Evolutionary conservation across 805 yeast genomes (phyloP).

Genomic region (Lipomyces sp.): DNA sequence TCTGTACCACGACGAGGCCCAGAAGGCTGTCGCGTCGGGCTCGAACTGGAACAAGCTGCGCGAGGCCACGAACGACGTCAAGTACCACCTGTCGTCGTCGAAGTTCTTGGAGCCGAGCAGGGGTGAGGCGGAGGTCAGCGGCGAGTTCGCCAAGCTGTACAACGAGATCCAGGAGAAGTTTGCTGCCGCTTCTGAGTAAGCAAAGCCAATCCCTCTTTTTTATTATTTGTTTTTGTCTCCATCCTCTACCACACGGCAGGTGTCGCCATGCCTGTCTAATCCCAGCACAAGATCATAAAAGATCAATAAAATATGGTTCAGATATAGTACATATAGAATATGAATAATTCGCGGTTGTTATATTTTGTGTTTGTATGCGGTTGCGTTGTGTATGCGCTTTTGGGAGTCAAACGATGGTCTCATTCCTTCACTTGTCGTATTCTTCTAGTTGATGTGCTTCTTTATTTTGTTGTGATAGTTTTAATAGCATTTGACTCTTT

Average conservation of each 20-base stretch:
- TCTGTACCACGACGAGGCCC: conserved; percentile 93
- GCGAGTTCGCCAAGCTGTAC: conserved; percentile 73
- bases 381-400: too few species aligned
- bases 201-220: background rate
- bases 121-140: conserved; percentile 75
- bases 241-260: too few species aligned
- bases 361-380: too few species aligned
- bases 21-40: conserved; percentile 90
- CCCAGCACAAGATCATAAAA: too few species aligned
- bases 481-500: background rate
- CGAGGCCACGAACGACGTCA: conserved; percentile 85
- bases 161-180: conserved; percentile 80
- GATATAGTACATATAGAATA: too few species aligned
- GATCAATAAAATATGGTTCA: too few species aligned
- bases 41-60: conserved; percentile 90
- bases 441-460: too few species aligned
- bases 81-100: conserved; percentile 89
- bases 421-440: too few species aligned
- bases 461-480: conserved; percentile 4
- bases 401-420: too few species aligned
- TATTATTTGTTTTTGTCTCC: background rate
- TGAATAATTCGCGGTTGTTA: too few species aligned
- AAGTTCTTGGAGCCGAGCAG: conserved; percentile 94
- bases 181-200: conserved; percentile 88
- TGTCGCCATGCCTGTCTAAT: too few species aligned